A percentile compares a stretch with the other conserved stretches of the same genome.
Evolutionary conservation across 345 rosid genomes (phyloP).

Genomic region (Murraya koenigii): DNA sequence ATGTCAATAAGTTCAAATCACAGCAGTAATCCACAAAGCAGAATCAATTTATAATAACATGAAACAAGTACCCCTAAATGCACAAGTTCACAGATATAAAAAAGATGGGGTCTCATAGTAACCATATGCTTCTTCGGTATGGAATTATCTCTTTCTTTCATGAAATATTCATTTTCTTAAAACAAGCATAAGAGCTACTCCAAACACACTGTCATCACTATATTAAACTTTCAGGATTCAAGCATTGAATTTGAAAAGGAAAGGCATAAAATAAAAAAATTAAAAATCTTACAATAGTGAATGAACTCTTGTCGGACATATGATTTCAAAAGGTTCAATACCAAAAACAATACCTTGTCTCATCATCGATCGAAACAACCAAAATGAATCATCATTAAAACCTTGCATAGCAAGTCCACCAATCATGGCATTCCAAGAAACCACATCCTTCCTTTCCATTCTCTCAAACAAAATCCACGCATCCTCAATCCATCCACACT

Average conservation of each 20-base stretch:
- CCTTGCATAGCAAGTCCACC: constrained; percentile 47
- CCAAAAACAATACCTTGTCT: constrained; percentile 45
- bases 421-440: constrained; percentile 69
- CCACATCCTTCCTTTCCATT: constrained; percentile 42
- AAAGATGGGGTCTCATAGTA: not conserved
- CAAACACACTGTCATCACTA: not conserved
- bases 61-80: not conserved
- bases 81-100: not conserved
- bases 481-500: constrained; percentile 49
- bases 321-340: constrained; percentile 6
- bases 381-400: constrained; percentile 37
- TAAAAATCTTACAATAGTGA: not conserved
- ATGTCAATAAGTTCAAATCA: not conserved
- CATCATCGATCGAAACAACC: constrained; percentile 50
- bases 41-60: not conserved
- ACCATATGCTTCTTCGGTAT: not conserved
- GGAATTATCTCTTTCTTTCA: not conserved
- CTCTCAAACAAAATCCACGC: constrained; percentile 46
- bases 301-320: not conserved
- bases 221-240: not conserved
- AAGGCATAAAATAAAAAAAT: not conserved
- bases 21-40: not conserved
- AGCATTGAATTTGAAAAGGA: not conserved
- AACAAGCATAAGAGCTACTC: not conserved
- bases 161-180: not conserved